Percentiles rank a stretch among this genome's conserved stretches.
Conservation (phyloP, 1,284 basidiomycete genomes). For the Vanrija pseudolonga region DNA sequence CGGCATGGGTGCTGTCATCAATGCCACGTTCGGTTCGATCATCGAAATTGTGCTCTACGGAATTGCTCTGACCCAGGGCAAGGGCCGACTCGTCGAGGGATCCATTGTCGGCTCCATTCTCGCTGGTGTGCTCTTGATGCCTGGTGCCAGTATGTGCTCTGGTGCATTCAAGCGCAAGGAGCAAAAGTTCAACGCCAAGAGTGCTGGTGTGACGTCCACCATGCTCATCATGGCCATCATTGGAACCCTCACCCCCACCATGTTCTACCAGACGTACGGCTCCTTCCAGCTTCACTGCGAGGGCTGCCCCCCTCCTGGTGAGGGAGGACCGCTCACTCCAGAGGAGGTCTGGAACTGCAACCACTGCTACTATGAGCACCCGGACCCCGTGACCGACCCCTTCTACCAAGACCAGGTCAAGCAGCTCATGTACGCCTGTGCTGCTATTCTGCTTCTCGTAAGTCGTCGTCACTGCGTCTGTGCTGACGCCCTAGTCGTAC, state of each 20-base stretch:
- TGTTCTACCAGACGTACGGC: slow-evolving; percentile 99
- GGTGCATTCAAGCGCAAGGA: slow-evolving; percentile 89
- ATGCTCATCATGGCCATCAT: slow-evolving; percentile 99
- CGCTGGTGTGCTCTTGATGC: slow-evolving; percentile 95
- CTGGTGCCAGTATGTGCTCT: slow-evolving; percentile 94
- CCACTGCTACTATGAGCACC: slow-evolving; percentile 92
- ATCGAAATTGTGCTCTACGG: slow-evolving; percentile 95
- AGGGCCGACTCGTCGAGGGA: slow-evolving; percentile 92
- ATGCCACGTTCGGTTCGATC: slow-evolving; percentile 96
- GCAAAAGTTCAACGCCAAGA: slow-evolving; percentile 96
- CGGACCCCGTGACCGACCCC: slow-evolving; percentile 85
- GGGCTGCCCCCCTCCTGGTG: slow-evolving; percentile 64
- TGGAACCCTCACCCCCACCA: slow-evolving; percentile 87
- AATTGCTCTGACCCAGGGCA: slow-evolving; percentile 82
- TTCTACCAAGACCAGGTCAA: slow-evolving; percentile 97
- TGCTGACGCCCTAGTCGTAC: slow-evolving; percentile 67
- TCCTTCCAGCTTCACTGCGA: slow-evolving; percentile 91
- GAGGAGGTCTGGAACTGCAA: slow-evolving; percentile 76
- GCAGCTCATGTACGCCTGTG: slow-evolving; percentile 90
- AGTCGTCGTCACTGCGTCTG: slow-evolving; percentile 44
- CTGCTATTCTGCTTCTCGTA: slow-evolving; percentile 80
- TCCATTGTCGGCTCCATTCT: slow-evolving; percentile 91
- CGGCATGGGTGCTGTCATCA: slow-evolving; percentile 99
- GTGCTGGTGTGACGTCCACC: slow-evolving; percentile 96
- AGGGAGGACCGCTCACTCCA: slow-evolving; percentile 26